These are phyloP conservation scores for Colletotrichum phormii DNA, from an alignment of 2,329 filamentous ascomycete species.

Conservation along the genomic window DNA sequence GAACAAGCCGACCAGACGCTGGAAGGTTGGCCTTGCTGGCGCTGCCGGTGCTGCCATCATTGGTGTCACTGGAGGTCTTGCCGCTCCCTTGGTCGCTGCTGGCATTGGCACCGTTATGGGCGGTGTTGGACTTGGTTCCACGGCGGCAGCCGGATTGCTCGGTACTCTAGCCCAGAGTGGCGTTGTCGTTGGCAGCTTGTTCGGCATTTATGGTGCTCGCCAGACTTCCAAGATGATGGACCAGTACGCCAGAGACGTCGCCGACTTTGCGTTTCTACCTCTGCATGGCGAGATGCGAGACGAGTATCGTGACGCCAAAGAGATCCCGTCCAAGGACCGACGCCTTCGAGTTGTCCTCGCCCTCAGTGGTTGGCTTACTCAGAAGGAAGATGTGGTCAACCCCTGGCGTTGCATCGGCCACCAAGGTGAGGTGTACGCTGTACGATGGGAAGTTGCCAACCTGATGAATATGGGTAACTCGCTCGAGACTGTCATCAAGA, in stretches of 20 bases:
- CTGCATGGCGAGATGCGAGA: slow-evolving; percentile 64
- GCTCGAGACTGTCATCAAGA: slow-evolving; percentile 81
- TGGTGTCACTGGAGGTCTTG: slow-evolving; percentile 80
- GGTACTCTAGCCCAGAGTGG: slow-evolving; percentile 84
- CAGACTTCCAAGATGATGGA: slow-evolving; percentile 91
- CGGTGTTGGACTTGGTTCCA: slow-evolving; percentile 79
- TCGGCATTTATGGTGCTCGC: slow-evolving; percentile 89
- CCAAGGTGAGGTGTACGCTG: slow-evolving; percentile 81
- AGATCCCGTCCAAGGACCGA: slow-evolving; percentile 67
- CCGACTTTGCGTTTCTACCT: slow-evolving; percentile 89
- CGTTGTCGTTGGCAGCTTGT: slow-evolving; percentile 84
- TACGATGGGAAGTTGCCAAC: slow-evolving; percentile 85
- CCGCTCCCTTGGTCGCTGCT: slow-evolving; percentile 80
- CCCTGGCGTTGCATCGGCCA: slow-evolving; percentile 83
- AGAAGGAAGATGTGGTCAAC: slow-evolving; percentile 76
- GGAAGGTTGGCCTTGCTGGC: slow-evolving; percentile 72
- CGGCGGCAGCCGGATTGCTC: slow-evolving; percentile 81
- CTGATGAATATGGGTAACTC: slow-evolving; percentile 82
- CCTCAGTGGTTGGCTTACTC: slow-evolving; percentile 83
- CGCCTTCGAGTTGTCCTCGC: slow-evolving; percentile 85
- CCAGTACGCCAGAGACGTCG: slow-evolving; percentile 85
- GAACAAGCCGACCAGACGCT: slow-evolving; percentile 72
- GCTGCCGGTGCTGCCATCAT: slow-evolving; percentile 71
- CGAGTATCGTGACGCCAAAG: slow-evolving; percentile 60
- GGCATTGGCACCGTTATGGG: slow-evolving; percentile 84